Percentiles rank a stretch among this genome's conserved stretches.
These are phyloP conservation scores for Exsudoporus floridanus DNA, from an alignment of 1,284 basidiomycete species.

Conservation along the genomic window DNA sequence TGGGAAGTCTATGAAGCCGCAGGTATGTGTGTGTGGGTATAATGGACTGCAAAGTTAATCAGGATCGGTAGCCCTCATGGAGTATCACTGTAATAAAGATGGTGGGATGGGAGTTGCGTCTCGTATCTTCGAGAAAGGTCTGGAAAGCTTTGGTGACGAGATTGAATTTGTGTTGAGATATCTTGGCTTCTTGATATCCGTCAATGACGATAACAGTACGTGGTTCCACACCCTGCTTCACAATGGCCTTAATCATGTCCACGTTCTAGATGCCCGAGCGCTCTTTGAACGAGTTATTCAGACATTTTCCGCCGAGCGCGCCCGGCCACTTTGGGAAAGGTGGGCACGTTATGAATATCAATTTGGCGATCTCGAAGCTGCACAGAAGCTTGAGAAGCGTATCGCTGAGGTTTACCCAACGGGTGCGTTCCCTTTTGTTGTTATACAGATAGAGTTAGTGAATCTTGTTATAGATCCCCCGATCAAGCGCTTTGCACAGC, in stretches of 20 bases:
- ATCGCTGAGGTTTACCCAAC: slow-evolving; percentile 86
- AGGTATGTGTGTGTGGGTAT: slow-evolving; percentile 50
- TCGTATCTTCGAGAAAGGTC: slow-evolving; percentile 93
- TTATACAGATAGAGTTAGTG: background rate
- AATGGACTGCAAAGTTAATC: slow-evolving; percentile 8
- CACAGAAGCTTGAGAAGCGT: slow-evolving; percentile 86
- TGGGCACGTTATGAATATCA: slow-evolving; percentile 97
- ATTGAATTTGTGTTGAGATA: slow-evolving; percentile 87
- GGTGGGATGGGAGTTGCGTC: slow-evolving; percentile 70
- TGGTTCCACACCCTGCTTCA: background rate
- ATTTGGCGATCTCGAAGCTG: slow-evolving; percentile 89
- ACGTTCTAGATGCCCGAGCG: slow-evolving; percentile 80
- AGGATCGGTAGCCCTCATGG: slow-evolving; percentile 74
- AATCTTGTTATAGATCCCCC: slow-evolving; percentile 61
- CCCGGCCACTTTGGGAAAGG: slow-evolving; percentile 88
- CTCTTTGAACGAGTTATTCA: slow-evolving; percentile 89
- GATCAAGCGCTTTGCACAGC: slow-evolving; percentile 88
- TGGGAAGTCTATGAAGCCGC: slow-evolving; percentile 96
- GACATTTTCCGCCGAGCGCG: slow-evolving; percentile 77
- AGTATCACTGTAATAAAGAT: slow-evolving; percentile 93
- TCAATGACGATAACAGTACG: slow-evolving; percentile 95
- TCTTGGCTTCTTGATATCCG: slow-evolving; percentile 88
- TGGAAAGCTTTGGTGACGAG: slow-evolving; percentile 83
- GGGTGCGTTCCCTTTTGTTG: slow-evolving; percentile 45
- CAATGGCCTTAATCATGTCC: slow-evolving; percentile 1